These are phyloP conservation scores for Raffaelea arxii DNA, from an alignment of 2,329 filamentous ascomycete species.

Conservation along the genomic window DNA sequence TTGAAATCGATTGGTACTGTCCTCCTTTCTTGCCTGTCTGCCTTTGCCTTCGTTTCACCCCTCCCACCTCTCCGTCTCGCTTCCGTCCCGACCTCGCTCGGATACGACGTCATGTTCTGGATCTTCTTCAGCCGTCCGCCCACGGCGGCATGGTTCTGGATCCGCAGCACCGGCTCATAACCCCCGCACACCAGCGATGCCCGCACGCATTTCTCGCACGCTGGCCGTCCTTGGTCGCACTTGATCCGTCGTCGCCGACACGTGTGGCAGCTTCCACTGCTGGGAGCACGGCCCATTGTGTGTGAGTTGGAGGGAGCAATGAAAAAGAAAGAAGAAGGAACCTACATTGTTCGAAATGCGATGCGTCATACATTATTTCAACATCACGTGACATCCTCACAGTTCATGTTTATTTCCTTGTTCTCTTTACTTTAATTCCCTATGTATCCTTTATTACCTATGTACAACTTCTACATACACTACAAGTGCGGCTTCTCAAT, in stretches of 20 bases:
- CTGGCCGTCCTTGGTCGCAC: slow-evolving; percentile 17
- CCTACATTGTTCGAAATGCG: neutral
- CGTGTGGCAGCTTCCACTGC: slow-evolving; percentile 19
- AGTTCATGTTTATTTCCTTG: too few species aligned
- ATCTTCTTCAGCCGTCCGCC: slow-evolving; percentile 15
- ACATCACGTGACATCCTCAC: too few species aligned
- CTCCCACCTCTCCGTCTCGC: neutral
- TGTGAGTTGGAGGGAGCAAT: neutral
- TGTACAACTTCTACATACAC: too few species aligned
- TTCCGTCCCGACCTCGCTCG: neutral
- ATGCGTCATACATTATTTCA: too few species aligned
- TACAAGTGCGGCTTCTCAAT: too few species aligned
- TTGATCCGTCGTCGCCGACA: slow-evolving; percentile 18
- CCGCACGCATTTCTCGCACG: slow-evolving; percentile 15
- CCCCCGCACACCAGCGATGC: slow-evolving; percentile 16
- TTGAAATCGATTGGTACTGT: too few species aligned
- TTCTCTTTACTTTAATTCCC: too few species aligned
- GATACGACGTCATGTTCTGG: slow-evolving; percentile 14
- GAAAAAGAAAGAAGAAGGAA: neutral
- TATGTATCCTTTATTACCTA: too few species aligned
- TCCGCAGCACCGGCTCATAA: slow-evolving; percentile 17
- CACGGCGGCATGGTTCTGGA: slow-evolving; percentile 16
- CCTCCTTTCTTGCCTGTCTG: too few species aligned
- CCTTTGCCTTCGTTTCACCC: neutral
- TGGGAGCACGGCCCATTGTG: slow-evolving; percentile 17